Percentiles rank a stretch among this genome's conserved stretches.
phyloP scores from a whole-genome alignment of 176 grass and related monocot species.

The Oryza meyeriana region DNA sequence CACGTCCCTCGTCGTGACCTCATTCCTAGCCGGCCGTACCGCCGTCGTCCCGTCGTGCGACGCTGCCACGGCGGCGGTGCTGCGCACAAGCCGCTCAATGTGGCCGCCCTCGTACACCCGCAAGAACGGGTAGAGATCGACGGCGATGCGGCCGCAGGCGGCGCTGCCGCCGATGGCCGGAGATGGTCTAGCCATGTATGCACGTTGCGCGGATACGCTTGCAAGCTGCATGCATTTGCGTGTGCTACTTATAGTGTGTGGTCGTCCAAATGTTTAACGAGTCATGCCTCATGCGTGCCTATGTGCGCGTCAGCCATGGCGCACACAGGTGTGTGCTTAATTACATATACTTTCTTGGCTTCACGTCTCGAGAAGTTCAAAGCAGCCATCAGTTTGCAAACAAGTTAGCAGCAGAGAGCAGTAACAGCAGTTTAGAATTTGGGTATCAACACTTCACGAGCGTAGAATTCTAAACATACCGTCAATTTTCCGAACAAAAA shows the following conservation, averaged over 20 bases:
- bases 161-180: background rate
- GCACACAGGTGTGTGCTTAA: background rate
- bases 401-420: background rate
- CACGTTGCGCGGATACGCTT: background rate
- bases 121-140: background rate
- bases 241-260: background rate
- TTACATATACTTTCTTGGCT: background rate
- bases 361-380: background rate
- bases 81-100: background rate
- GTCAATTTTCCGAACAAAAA: background rate
- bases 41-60: background rate
- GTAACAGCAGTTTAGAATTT: background rate
- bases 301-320: background rate
- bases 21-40: background rate
- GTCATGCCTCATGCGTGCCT: background rate
- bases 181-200: background rate
- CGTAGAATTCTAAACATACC: background rate
- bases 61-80: background rate
- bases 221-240: background rate
- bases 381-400: background rate
- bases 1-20: slow-evolving; percentile 25
- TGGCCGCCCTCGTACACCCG: background rate
- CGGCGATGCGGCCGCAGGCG: background rate
- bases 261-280: background rate
- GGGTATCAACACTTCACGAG: background rate